Conservation (phyloP, 176 grass and related monocot genomes). For the Hyparrhenia diplandra region DNA sequence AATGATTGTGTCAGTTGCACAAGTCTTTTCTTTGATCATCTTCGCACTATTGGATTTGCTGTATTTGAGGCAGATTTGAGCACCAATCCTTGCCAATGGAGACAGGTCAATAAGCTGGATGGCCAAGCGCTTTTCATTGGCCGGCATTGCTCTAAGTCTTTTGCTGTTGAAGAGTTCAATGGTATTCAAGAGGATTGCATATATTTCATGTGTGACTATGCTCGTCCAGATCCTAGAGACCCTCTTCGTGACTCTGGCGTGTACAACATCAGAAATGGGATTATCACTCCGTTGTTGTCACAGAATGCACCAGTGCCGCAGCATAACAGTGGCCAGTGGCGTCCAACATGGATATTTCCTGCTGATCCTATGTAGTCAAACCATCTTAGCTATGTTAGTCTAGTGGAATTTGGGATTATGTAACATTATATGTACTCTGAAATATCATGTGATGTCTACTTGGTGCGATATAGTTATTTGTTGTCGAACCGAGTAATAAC, state of each 20-base stretch:
- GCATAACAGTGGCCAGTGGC: neutral
- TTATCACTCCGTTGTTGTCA: neutral
- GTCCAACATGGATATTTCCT: neutral
- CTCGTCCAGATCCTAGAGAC: neutral
- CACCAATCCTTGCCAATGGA: neutral
- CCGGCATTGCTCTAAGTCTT: neutral
- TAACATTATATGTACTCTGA: neutral
- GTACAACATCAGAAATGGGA: neutral
- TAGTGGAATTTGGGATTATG: neutral
- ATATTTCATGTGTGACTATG: constrained; percentile 7
- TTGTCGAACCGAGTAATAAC: neutral
- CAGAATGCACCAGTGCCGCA: neutral
- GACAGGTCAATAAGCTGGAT: neutral
- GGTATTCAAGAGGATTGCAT: constrained; percentile 16
- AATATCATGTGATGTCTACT: neutral
- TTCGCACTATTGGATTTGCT: neutral
- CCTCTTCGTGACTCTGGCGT: neutral
- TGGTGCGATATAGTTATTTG: neutral
- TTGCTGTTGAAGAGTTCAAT: neutral
- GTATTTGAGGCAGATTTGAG: constrained; percentile 5
- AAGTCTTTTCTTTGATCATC: no score
- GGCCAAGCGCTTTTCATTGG: neutral
- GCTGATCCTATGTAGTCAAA: neutral
- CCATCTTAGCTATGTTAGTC: neutral
- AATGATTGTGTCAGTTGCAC: no score